Evolutionary conservation across 2,329 filamentous ascomycete genomes (phyloP), one percentile per base, ranked within the genome.

Genomic region (Hypoxylon sp.): DNA sequence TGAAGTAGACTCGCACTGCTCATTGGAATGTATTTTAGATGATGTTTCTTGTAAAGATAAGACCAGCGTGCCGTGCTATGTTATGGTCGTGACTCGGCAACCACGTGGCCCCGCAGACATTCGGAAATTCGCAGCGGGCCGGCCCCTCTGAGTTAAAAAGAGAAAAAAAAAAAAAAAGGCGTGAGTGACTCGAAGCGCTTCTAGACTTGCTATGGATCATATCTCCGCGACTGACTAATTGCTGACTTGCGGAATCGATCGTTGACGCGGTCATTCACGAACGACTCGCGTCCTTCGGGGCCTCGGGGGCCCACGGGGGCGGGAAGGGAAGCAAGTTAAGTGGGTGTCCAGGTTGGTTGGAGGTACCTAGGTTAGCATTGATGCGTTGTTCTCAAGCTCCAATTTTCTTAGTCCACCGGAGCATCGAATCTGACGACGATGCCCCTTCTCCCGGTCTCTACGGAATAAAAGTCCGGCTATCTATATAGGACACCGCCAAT

Each of bases 111-210:
- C 22, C 47, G 47, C 43, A 15, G 37, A n/a, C 52, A 55, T 24
- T 32, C 61, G 61, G 52, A 59, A 48, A 52, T 52, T 59, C 32
- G 56, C 8, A 56, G 60, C 61, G 56, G 56, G 46, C 61, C 61
- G 61, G 39, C 22, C 60, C 60, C 10, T 54, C 39, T 10, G 39
- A 24, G 19, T 46, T 10, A 32, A 32, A 20, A 44, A 43, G 17
- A n/a, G 24, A 26, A 26, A 7, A 4, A 7, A 26, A 26, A 26
- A 26, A 26, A 4, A 26, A 26, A 26, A 26, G 4, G 7, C 24
- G 4, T 26, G 7, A 4, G 7, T 26, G 44, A 6, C 30, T 52
- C 30, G 37, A 49, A 26, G 13, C 26, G 48, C 47, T 30, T 34
- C 26, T 49, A 17, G 41, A 39, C 22, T 26, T 39, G 17, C 13